Conservation (phyloP, 208 protist species). For the Trypanosoma avium region DNA sequence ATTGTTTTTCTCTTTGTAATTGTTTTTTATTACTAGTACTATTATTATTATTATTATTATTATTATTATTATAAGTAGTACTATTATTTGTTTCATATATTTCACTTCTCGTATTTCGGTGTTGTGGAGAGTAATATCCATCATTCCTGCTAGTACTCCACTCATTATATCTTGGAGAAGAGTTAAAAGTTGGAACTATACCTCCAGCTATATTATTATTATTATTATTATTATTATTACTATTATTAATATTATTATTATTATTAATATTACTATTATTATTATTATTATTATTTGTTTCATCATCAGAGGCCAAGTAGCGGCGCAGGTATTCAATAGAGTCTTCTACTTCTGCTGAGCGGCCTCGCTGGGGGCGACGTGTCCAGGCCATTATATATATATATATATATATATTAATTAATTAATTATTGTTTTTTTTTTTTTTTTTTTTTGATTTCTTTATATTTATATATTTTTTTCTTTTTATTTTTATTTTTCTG, state of each 20-base stretch:
- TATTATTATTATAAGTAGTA: not conserved
- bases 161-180: not conserved
- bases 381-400: not conserved
- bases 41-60: not conserved
- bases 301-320: not conserved
- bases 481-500: not conserved
- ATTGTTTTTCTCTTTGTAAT: not conserved
- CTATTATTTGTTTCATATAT: not conserved
- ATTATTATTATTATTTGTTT: not conserved
- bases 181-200: not conserved
- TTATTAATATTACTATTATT: not conserved
- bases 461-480: slow-evolving; percentile 6
- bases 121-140: too few relatives aligned
- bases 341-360: slow-evolving; percentile 13
- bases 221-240: not conserved
- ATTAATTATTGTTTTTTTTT: slow-evolving; percentile 7
- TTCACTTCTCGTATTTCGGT: too few relatives aligned
- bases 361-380: too few relatives aligned
- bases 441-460: not conserved
- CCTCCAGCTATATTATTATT: not conserved
- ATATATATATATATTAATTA: slow-evolving; percentile 6
- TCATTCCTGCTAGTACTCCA: not conserved
- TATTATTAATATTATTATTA: not conserved
- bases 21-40: not conserved
- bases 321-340: slow-evolving; percentile 17